Percentiles rank a stretch among this genome's conserved stretches.
phyloP scores from a whole-genome alignment of 2,329 filamentous ascomycete genomes.

The Microsporum audouinii region DNA sequence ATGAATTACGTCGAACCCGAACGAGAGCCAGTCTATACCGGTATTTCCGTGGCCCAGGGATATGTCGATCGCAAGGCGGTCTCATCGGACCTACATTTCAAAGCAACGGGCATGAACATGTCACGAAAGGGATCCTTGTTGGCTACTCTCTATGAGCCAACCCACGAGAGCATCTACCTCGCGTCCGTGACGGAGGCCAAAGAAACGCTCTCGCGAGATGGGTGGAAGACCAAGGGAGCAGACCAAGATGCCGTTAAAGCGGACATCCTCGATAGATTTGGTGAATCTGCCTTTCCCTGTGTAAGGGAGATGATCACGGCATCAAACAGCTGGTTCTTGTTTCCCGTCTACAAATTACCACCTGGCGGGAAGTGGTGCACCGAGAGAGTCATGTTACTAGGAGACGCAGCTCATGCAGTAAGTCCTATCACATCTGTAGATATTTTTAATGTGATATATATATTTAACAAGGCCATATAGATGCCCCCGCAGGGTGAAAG shows the following conservation, averaged over 20 bases:
- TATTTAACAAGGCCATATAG: constrained; percentile 15
- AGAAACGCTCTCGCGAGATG: constrained; percentile 15
- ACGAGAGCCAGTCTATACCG: constrained; percentile 40
- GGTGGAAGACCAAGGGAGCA: constrained; percentile 15
- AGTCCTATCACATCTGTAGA: constrained; percentile 19
- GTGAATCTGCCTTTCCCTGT: constrained; percentile 23
- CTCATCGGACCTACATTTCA: constrained; percentile 24
- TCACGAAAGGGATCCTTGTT: constrained; percentile 39
- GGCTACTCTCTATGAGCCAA: constrained; percentile 31
- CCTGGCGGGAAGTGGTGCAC: constrained; percentile 29
- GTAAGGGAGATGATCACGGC: constrained; percentile 26
- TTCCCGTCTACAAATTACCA: constrained; percentile 27
- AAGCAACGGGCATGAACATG: constrained; percentile 37
- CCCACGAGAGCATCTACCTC: constrained; percentile 20
- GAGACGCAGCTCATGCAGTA: constrained; percentile 35
- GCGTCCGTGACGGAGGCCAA: constrained; percentile 26
- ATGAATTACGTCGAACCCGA: constrained; percentile 39
- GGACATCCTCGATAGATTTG: constrained; percentile 28
- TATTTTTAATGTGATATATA: not conserved
- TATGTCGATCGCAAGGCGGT: constrained; percentile 9
- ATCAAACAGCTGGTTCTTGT: constrained; percentile 24
- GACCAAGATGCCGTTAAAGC: constrained; percentile 23
- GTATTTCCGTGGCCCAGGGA: constrained; percentile 24
- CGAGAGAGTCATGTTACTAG: constrained; percentile 30
- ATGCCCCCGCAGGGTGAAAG: constrained; percentile 38